phyloP scores from a whole-genome alignment of 106 monocot genomes.

The Platanthera zijinensis region DNA sequence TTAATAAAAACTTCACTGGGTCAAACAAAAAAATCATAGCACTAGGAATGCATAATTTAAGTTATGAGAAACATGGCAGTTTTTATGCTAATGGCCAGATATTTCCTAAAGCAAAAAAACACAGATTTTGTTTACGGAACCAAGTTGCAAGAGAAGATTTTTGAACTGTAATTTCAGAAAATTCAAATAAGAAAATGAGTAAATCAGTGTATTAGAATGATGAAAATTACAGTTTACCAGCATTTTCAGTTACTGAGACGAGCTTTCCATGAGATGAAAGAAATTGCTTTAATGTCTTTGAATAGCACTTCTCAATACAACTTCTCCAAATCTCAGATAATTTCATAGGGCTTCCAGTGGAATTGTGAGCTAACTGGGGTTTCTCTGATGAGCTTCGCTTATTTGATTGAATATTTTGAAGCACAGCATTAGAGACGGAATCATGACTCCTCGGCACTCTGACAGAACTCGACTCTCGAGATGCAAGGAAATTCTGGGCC shows the following conservation, averaged over 20 bases:
- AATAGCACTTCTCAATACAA: constrained; percentile 77
- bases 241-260: constrained; percentile 52
- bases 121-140: no score
- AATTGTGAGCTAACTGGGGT: constrained; percentile 6
- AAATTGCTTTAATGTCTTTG: constrained; percentile 49
- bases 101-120: no score
- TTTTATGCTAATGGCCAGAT: no score
- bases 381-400: constrained; percentile 1
- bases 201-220: neutral
- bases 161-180: neutral
- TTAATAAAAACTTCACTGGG: no score
- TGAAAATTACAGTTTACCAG: constrained; percentile 23
- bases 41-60: no score
- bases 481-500: constrained; percentile 2
- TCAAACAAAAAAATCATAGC: no score
- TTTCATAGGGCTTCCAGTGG: constrained; percentile 18
- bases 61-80: no score
- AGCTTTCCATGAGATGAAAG: constrained; percentile 55
- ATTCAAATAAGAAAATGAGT: neutral
- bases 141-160: no score
- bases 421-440: constrained; percentile 2
- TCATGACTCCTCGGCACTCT: constrained; percentile 11
- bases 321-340: constrained; percentile 64
- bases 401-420: constrained; percentile 11
- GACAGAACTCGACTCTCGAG: neutral